A percentile compares a stretch with the other conserved stretches of the same genome.
Evolutionary conservation across 2,329 filamentous ascomycete genomes (phyloP).

Genomic region (Hypoxylon sp.): DNA sequence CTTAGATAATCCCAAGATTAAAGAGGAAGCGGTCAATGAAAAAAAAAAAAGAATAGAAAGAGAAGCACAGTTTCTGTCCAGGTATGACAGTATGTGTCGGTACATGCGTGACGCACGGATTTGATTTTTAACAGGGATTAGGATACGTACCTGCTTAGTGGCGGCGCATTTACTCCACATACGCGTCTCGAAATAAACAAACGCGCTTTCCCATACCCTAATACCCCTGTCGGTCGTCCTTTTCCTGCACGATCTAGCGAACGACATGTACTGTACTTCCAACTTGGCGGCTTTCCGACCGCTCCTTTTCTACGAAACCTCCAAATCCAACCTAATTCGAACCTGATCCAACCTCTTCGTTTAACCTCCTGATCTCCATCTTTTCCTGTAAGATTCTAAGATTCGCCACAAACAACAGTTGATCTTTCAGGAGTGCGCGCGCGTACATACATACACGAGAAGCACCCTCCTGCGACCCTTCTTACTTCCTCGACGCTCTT

Average conservation of each 20-base stretch:
- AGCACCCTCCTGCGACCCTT: conserved; percentile 17
- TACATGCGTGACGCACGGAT: conserved; percentile 25
- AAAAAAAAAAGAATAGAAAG: not conserved
- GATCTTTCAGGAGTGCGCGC: conserved; percentile 41
- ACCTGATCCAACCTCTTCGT: conserved; percentile 34
- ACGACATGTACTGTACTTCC: conserved; percentile 14
- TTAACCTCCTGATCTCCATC: conserved; percentile 38
- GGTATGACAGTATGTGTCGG: conserved; percentile 14
- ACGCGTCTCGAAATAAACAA: conserved; percentile 49
- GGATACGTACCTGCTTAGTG: conserved; percentile 38
- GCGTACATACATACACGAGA: conserved; percentile 30
- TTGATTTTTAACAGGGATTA: conserved; percentile 19
- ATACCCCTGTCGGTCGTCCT: conserved; percentile 29
- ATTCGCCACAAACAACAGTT: conserved; percentile 46
- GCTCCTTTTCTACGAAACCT: conserved; percentile 41
- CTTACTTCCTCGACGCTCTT: conserved; percentile 21
- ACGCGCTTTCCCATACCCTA: conserved; percentile 38
- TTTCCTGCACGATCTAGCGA: conserved; percentile 23
- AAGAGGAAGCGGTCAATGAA: conserved; percentile 37
- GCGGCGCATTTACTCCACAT: conserved; percentile 42
- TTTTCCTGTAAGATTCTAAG: conserved; percentile 27
- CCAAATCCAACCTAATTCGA: conserved; percentile 9
- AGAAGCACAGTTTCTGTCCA: conserved; percentile 17
- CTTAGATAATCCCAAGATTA: conserved; percentile 22
- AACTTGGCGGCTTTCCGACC: conserved; percentile 40